These are phyloP conservation scores for Boletus coccyginus DNA, from an alignment of 768 basidiomycete genomes.

Conservation along the genomic window DNA sequence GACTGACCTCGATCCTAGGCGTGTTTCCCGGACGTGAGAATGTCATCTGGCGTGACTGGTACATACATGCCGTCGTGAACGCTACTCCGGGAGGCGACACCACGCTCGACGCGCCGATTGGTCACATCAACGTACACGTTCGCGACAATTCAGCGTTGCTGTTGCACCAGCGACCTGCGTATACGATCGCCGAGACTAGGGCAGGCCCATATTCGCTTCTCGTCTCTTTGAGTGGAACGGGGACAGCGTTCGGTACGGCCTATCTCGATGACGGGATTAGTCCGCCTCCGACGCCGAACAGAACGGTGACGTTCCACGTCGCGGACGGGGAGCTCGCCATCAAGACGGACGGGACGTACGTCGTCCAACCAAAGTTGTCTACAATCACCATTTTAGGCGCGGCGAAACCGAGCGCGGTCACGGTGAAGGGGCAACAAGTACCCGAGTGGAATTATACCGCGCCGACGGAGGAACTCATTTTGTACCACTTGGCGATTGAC, in stretches of 20 bases:
- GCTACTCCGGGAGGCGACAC: slow-evolving; percentile 37
- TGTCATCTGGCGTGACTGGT: slow-evolving; percentile 69
- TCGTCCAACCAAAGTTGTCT: slow-evolving; percentile 42
- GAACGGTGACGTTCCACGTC: slow-evolving; percentile 44
- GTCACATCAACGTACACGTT: slow-evolving; percentile 72
- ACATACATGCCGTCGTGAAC: slow-evolving; percentile 55
- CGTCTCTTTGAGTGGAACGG: slow-evolving; percentile 46
- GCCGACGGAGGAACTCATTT: slow-evolving; percentile 40
- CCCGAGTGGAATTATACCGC: slow-evolving; percentile 38
- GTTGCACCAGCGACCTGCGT: slow-evolving; percentile 55
- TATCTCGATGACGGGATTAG: slow-evolving; percentile 64
- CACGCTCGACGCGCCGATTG: slow-evolving; percentile 59
- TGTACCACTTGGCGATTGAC: slow-evolving; percentile 37
- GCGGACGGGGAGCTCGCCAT: slow-evolving; percentile 36
- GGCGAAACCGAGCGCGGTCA: slow-evolving; percentile 36
- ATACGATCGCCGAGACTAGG: slow-evolving; percentile 63
- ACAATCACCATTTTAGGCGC: slow-evolving; percentile 58
- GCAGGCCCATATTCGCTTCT: slow-evolving; percentile 59
- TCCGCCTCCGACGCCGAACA: slow-evolving; percentile 50
- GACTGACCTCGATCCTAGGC: slow-evolving; percentile 33
- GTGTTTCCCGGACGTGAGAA: slow-evolving; percentile 59
- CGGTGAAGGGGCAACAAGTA: slow-evolving; percentile 36
- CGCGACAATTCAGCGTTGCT: slow-evolving; percentile 63
- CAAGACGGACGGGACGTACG: slow-evolving; percentile 22
- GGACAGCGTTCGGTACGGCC: slow-evolving; percentile 54